These are phyloP conservation scores for Lactarius hatsudake DNA, from an alignment of 768 basidiomycete species.

Conservation along the genomic window DNA sequence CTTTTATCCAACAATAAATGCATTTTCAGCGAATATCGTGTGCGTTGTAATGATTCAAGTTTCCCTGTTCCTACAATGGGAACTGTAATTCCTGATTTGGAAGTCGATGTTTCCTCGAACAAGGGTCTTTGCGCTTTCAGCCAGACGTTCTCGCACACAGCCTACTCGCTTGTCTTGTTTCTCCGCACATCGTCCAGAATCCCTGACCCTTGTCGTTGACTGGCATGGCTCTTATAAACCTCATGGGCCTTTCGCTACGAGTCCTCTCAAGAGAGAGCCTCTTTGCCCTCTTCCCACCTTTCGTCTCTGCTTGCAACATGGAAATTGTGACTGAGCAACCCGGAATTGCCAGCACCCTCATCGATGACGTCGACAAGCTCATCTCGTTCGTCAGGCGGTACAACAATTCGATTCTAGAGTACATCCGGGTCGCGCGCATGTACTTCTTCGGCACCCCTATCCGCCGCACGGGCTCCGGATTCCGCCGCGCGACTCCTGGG, in stretches of 20 bases:
- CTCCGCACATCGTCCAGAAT: not conserved
- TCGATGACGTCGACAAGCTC: slow-evolving; percentile 7
- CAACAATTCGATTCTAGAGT: slow-evolving; percentile 16
- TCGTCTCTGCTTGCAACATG: not conserved
- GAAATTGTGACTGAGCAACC: slow-evolving; percentile 3
- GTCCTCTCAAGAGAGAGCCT: not conserved
- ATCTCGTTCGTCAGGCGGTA: slow-evolving; percentile 10
- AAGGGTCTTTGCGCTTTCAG: too few species aligned
- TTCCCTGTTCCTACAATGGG: too few species aligned
- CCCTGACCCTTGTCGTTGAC: not conserved
- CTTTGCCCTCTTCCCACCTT: not conserved
- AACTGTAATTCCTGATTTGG: too few species aligned
- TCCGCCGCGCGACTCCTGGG: slow-evolving; percentile 13
- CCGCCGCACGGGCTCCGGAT: slow-evolving; percentile 10
- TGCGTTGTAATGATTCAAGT: too few species aligned
- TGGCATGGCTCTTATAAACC: slow-evolving; percentile 4
- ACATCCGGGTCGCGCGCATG: slow-evolving; percentile 20
- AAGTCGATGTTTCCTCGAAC: not conserved
- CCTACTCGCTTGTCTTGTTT: not conserved
- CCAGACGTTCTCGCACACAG: not conserved
- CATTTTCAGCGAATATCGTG: too few species aligned
- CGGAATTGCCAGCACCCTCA: slow-evolving; percentile 3
- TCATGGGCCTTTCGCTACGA: not conserved
- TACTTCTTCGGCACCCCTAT: slow-evolving; percentile 25
- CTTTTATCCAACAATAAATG: too few species aligned